Base-by-base conservation (phyloP, 1,284 basidiomycete genomes). In the Fomitopsis betulina region DNA sequence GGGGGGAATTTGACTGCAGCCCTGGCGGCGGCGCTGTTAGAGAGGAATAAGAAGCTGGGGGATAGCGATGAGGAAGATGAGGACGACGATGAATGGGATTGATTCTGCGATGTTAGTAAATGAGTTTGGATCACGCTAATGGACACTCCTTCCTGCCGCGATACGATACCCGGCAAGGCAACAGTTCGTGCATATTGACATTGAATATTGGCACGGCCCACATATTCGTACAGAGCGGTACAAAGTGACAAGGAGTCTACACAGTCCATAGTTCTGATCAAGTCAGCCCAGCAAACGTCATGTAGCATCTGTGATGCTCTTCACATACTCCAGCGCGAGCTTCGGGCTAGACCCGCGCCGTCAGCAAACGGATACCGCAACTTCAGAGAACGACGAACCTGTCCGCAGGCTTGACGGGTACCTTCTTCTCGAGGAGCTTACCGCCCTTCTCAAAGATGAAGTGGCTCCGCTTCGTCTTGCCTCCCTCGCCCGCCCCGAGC, bases 61-160 rank as follows among this genome's bases (percentile, higher is more conserved):
- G 93, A 94, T 64, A 92, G 86, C 64, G 93, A 95, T 65, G 93
- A 94, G 2, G 94, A 97, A 42, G 94, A 95, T 12, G 91, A 92
- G 6, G 91, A 91, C 38, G 91, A 93, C 45, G 91, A 92, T 56
- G 91, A 93, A 58, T 94, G 92, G 92, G 92, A 93, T 73, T 87
- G 56, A n/a, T 38, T 38, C 7, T 38, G 37, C 37, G 27, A 8
- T 30, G 27, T 30, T 38, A 42, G 39, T 42, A n/a, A 8, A 19
- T n/a, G 39, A 30, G 27, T 30, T 30, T 30, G 27, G 5, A 5
- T 30, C 5, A 30, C 8, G 27, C 27, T 30, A n/a, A 30, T 30
- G 27, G 27, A 8, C 27, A 30, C 1, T 30, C n/a, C n/a, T n/a
- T n/a, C n/a, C n/a, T n/a, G n/a, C n/a, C n/a, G n/a, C n/a, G n/a